Evolutionary conservation across 768 basidiomycete genomes (phyloP), one percentile per base, ranked within the genome.

Genomic region (Coprinopsis cinerea): DNA sequence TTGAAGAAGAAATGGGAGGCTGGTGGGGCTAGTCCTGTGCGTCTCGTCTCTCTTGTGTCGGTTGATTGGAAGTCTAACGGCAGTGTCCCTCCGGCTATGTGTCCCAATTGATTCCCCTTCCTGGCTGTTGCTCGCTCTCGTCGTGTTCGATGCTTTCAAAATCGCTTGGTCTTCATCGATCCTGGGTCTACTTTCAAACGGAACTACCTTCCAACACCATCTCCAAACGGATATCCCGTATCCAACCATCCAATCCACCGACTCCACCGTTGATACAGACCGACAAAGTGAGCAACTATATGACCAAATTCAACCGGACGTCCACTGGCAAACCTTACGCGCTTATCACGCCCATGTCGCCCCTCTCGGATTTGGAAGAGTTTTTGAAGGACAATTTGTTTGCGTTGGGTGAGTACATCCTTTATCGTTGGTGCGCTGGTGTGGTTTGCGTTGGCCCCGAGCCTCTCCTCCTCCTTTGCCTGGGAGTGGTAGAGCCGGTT

Each of bases 1-100:
- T 68, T 95, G 51, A 94, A 92, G 68, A 60, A 72, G 26, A 82
- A 81, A 59, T 94, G 88, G 82, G 84, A 92, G 65, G 77, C 79
- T 2, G 83, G 83, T 17, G 60, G 76, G 42, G 84, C 86, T 2
- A 74, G 83, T 53, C 82, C 85, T 2, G 91, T 91, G 54, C 53
- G 84, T 46, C 13, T 47, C 23, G n/a, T 48, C 44, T 13, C 11
- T 14, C 83, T 45, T 11, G 47, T 24, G 15, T 47, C 46, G 14
- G n/a, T 32, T 17, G 18, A n/a, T n/a, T n/a, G n/a, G n/a, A n/a
- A n/a, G n/a, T n/a, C n/a, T n/a, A n/a, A n/a, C n/a, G n/a, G n/a
- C n/a, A n/a, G n/a, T n/a, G n/a, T n/a, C n/a, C n/a, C n/a, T n/a
- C n/a, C n/a, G n/a, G n/a, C n/a, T n/a, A n/a, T n/a, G n/a, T n/a